Evolutionary conservation across 306 rosid species (phyloP), one percentile per base, ranked within the genome.

Genomic region (Dryas alaskensis): DNA sequence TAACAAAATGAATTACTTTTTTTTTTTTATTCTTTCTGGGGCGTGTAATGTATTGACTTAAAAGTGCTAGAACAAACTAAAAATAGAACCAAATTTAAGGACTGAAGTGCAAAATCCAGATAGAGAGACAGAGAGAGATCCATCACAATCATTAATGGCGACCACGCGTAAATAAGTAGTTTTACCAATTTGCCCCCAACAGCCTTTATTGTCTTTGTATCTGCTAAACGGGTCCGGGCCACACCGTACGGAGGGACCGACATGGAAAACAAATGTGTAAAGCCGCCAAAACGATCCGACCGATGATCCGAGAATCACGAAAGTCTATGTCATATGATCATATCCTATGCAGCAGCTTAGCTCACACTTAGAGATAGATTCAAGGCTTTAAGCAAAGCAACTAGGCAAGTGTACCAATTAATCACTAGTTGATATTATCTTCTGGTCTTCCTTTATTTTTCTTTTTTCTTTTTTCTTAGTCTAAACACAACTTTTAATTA

Each of bases 111-210:
- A 84, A 80, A 60, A 46, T n/a, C 49, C 9, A 54, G 59, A 19
- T 52, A 54, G 66, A 27, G 61, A 10, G 22, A 22, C 22, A 22
- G 22, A 22, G 49, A 7, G 66, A 75, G 81, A 67, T 53, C 70
- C 78, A 40, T 86, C 89, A 13, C 87, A 76, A 80, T 85, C 91
- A 90, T 83, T 83, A 72, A 81, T 83, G 90, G 90, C 65, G 78
- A 82, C 81, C 85, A 86, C 90, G 87, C 90, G 87, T 85, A 82
- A 80, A 60, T 51, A 64, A 39, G 0, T 22, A 14, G 7, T 76
- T 80, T 87, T 78, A 84, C 93, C 52, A 61, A 71, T 72, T 86
- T 60, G 14, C 82, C 92, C 69, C 42, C 8, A 31, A 1, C 4
- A 2, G 50, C 63, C 3, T 57, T 55, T 37, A 8, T 8, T 4